Evolutionary conservation across 768 basidiomycete species (phyloP), one percentile per base, ranked within the genome.

Genomic region (Amanita rubescens): DNA sequence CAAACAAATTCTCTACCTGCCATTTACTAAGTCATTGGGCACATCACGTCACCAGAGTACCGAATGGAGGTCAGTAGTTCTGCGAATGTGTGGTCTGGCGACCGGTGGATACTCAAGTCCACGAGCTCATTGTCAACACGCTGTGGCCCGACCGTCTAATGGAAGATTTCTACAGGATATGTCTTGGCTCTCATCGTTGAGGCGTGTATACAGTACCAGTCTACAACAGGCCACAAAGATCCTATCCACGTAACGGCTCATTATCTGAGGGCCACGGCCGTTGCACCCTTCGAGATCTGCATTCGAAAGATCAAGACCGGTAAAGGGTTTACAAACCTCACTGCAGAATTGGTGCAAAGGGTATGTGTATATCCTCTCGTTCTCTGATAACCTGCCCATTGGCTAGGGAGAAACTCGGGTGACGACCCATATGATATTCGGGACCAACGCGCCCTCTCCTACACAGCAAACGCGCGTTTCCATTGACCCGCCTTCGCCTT

Each of bases 211-310:
- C 68, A 72, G 47, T 65, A 77, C 53, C 84, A 85, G 63, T 65
- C 71, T 0, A 54, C 62, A 2, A 75, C 77, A 8, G 20, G 59
- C 11, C 82, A 84, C 62, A 65, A 60, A 15, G 83, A 86, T 57
- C 79, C 79, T 15, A 68, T 85, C 41, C 78, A 85, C 62, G 65
- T 84, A 46, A 81, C 77, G 14, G 79, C 80, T 3, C 79, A 85
- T 59, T 87, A 74, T 60, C 68, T 84, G 35, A 70, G 71, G 19
- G 65, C 78, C 1, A 73, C 79, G 0, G 64, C 65, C 7, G 53
- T 69, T 4, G 69, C 65, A 4, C 57, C 68, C 2, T 80, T 77
- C 57, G 72, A 76, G 46, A 72, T 85, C 10, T 74, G 66, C 43
- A 67, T 86, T 0, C 71, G 68, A 5, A 65, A 61, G 1, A 32